A percentile compares a stretch with the other conserved stretches of the same genome.
phyloP scores from a whole-genome alignment of 768 basidiomycete species.

The Trichaptum fuscoviolaceum region DNA sequence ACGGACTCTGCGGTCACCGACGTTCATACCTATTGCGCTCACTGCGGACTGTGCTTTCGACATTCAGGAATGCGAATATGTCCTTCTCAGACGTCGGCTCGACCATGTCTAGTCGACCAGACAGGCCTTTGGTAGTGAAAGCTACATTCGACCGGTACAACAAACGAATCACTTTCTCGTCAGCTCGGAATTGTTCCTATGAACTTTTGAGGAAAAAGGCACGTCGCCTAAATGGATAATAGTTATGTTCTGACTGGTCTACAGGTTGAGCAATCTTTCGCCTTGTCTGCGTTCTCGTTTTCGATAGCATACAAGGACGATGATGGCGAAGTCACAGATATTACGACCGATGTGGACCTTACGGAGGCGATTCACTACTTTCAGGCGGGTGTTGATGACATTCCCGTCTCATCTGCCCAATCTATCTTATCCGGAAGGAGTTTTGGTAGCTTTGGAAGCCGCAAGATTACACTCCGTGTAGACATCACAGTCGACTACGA shows the following conservation, averaged over 20 bases:
- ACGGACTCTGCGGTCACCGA: no score
- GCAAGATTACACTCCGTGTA: slow-evolving; percentile 74
- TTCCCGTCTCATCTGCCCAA: slow-evolving; percentile 61
- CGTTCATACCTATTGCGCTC: not conserved
- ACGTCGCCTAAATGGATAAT: slow-evolving; percentile 18
- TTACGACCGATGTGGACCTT: slow-evolving; percentile 67
- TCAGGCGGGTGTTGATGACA: slow-evolving; percentile 68
- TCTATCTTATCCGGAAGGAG: slow-evolving; percentile 67
- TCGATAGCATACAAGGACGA: slow-evolving; percentile 83
- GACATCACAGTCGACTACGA: slow-evolving; percentile 84
- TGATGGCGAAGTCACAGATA: slow-evolving; percentile 71
- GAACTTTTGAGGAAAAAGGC: slow-evolving; percentile 72
- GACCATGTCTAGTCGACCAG: slow-evolving; percentile 45
- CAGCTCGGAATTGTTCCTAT: slow-evolving; percentile 75
- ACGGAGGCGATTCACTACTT: slow-evolving; percentile 88
- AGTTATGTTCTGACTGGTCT: not conserved
- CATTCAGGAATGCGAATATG: not conserved
- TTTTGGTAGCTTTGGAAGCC: slow-evolving; percentile 42
- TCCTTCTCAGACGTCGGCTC: slow-evolving; percentile 1
- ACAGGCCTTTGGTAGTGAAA: slow-evolving; percentile 77
- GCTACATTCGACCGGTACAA: slow-evolving; percentile 71
- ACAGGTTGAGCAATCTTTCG: slow-evolving; percentile 84
- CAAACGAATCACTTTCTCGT: slow-evolving; percentile 75
- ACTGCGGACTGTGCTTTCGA: not conserved
- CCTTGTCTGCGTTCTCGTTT: slow-evolving; percentile 64